Percentiles rank a stretch among this genome's conserved stretches.
phyloP scores from a whole-genome alignment of 1,139 yeast genomes.

The Hyphopichia pseudoburtonii region DNA sequence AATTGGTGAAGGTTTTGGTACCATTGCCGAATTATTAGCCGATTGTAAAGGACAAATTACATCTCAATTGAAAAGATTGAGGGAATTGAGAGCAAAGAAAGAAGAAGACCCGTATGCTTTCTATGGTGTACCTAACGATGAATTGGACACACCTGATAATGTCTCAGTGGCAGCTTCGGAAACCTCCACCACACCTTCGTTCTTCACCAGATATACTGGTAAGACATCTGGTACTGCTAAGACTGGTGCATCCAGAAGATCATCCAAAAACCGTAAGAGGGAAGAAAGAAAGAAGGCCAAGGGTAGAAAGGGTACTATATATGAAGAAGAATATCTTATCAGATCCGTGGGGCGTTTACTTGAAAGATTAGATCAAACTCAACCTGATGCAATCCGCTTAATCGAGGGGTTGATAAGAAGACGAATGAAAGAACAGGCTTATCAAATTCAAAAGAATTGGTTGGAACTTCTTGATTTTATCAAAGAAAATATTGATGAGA shows the following conservation, averaged over 20 bases:
- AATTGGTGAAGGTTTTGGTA: slow-evolving; percentile 84
- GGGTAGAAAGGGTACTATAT: slow-evolving; percentile 95
- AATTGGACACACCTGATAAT: slow-evolving; percentile 81
- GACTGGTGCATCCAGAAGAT: slow-evolving; percentile 91
- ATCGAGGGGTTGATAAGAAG: slow-evolving; percentile 79
- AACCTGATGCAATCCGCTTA: slow-evolving; percentile 69
- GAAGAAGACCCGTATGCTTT: slow-evolving; percentile 82
- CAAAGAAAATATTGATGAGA: slow-evolving; percentile 63
- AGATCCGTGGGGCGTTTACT: slow-evolving; percentile 84
- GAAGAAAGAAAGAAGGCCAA: slow-evolving; percentile 96
- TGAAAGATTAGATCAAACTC: slow-evolving; percentile 76
- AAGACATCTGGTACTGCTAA: slow-evolving; percentile 94
- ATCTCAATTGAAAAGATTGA: slow-evolving; percentile 79
- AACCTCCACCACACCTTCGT: slow-evolving; percentile 88
- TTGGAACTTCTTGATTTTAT: slow-evolving; percentile 56
- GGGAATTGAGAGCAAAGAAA: slow-evolving; percentile 84
- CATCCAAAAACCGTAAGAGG: slow-evolving; percentile 87
- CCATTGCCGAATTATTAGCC: slow-evolving; percentile 81
- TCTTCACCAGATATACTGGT: slow-evolving; percentile 94
- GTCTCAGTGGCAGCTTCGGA: slow-evolving; percentile 95
- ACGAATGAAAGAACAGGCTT: slow-evolving; percentile 74
- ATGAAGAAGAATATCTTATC: slow-evolving; percentile 93
- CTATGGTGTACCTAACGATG: slow-evolving; percentile 60
- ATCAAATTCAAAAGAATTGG: slow-evolving; percentile 73
- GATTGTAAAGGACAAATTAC: slow-evolving; percentile 85